Evolutionary conservation across 2,329 filamentous ascomycete genomes (phyloP), one percentile per base, ranked within the genome.

Genomic region (Talaromyces amestolkiae): DNA sequence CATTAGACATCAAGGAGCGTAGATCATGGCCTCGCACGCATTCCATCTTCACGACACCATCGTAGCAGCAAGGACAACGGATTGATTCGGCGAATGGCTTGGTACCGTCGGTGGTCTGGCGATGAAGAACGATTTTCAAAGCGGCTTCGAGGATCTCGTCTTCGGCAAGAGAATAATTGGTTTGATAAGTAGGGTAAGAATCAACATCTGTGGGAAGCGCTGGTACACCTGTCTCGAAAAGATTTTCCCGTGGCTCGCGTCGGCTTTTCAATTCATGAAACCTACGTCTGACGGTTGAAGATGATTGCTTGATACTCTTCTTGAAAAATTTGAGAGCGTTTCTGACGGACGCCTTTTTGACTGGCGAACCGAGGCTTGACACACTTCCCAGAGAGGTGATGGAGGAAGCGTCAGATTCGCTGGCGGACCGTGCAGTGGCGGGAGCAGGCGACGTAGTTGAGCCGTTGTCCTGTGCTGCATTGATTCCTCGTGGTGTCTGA

Each of bases 41-140:
- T 53, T 45, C 37, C 41, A 61, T 41, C 39, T 45, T 47, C 59
- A 65, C 37, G 24, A 33, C 22, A 33, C 27, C 60, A 10, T 31
- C 27, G 27, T 31, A 35, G 41, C 64, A 66, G 37, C 60, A 63
- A 24, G 64, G 64, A 63, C 64, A 66, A 59, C 58, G 59, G 15
- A 62, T 7, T 22, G 51, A 22, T 9, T 41, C 19, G 51, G 39
- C 51, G 7, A 10, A 3, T 7, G 27, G 13, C 13, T 58, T 33
- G 35, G 45, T 24, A 33, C 22, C 19, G 17, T 58, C 53, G 43
- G 22, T 54, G 8, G 43, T 22, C 51, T 63, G 41, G 27, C 64
- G 64, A 37, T n/a, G 7, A n/a, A 63, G 51, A 13, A 63, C 10
- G 9, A 66, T 63, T 51, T 59, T 15, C 2, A 62, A n/a, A 22